Evolutionary conservation across 352 stramenopile genomes (phyloP).

Genomic region (Phytophthora syringae): DNA sequence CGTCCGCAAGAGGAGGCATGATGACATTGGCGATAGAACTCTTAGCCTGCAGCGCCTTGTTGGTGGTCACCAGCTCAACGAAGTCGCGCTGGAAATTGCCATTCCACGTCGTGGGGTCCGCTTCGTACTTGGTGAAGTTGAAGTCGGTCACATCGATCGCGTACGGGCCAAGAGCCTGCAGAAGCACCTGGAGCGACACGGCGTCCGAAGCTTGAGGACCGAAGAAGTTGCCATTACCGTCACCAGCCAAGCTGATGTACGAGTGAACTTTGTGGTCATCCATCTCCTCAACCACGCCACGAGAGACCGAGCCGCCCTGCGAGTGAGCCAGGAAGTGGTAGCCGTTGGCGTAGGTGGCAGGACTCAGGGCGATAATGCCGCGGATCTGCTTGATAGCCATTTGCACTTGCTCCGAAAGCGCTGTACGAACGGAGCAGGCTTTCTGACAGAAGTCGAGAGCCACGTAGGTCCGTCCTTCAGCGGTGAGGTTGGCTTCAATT

Average conservation of each 20-base stretch:
- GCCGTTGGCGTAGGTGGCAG: conserved; percentile 43
- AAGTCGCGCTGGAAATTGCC: conserved; percentile 56
- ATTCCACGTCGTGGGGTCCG: conserved; percentile 23
- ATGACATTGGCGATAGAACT: conserved; percentile 45
- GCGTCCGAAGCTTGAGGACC: conserved; percentile 49
- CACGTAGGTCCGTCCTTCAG: conserved; percentile 45
- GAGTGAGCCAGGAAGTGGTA: conserved; percentile 67
- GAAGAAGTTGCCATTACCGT: conserved; percentile 64
- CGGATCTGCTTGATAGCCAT: conserved; percentile 60
- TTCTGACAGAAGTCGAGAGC: conserved; percentile 57
- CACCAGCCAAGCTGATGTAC: conserved; percentile 56
- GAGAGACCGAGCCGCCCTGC: conserved; percentile 53
- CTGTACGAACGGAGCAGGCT: conserved; percentile 42
- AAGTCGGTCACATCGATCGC: conserved; percentile 36
- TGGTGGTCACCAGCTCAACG: conserved; percentile 24
- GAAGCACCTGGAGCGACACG: conserved; percentile 43
- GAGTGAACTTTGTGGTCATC: conserved; percentile 60
- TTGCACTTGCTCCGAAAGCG: conserved; percentile 48
- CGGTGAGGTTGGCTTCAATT: conserved; percentile 49
- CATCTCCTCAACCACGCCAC: conserved; percentile 59
- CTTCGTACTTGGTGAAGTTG: conserved; percentile 43
- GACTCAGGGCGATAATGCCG: conserved; percentile 39
- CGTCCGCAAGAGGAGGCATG: conserved; percentile 28
- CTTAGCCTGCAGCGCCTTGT: conserved; percentile 33
- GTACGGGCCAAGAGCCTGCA: conserved; percentile 43